Evolutionary conservation across 139 green algal genomes (phyloP), one percentile per base, ranked within the genome.

Genomic region (Micractinium sp.): DNA sequence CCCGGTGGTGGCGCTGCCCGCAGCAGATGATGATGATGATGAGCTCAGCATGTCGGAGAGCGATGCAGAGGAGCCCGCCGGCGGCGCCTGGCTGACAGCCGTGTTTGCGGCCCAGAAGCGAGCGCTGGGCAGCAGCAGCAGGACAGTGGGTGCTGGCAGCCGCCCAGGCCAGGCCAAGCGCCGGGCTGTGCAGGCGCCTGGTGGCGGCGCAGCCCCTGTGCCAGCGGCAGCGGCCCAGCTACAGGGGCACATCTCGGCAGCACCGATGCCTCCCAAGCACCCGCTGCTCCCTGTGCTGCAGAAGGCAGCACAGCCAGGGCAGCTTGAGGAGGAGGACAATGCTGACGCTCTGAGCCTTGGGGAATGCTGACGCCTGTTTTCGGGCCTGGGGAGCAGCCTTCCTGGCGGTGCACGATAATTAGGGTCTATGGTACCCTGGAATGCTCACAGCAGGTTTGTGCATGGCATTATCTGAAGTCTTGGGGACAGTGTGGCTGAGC

Each of bases 261-360:
- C 39, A 41, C 12, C 39, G 12, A 5, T 41, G 39, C 25, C 78
- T 15, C 14, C 13, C 0, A 22, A 38, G 47, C 74, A 80, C 14
- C 0, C 74, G 12, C 23, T 36, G 35, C 77, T n/a, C 12, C 4
- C 78, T 31, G 29, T 31, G 29, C 12, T 27, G 78, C 41, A 29
- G 41, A 47, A 67, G 35, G 31, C 60, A 66, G 61, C 56, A 0
- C 29, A 39, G 35, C 29, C 23, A 18, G 2, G 33, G 67, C 38
- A 29, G 5, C 19, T 25, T 7, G 47, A 29, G 12, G 29, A 29
- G 19, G 35, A 31, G 36, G 85, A 86, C 39, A 47, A 31, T n/a
- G 41, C 75, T 7, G 75, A 90, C 33, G 74, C 75, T 27, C 80
- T 90, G 9, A 90, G 86, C 75, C 71, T 88, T 41, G 85, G 78